phyloP scores from a whole-genome alignment of 371 early-diverging fungal species.

The Apophysomyces trapeziformis region DNA sequence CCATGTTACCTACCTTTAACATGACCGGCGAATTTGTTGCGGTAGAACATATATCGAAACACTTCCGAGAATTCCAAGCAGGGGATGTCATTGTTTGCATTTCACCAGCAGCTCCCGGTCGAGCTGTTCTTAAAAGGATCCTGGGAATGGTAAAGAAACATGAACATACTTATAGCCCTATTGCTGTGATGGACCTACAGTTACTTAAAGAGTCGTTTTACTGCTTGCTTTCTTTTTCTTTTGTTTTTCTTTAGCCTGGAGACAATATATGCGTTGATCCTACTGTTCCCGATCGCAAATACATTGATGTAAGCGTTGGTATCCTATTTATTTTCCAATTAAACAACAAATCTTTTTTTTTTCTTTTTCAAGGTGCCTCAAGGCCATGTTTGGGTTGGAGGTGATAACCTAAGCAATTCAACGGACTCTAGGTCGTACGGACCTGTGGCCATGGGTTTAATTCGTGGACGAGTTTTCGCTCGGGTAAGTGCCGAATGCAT shows the following conservation, averaged over 20 bases:
- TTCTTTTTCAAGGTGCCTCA: conserved; percentile 51
- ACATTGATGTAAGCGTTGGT: conserved; percentile 47
- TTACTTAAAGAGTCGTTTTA: background rate
- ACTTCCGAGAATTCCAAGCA: conserved; percentile 52
- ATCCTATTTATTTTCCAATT: background rate
- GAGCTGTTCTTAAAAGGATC: conserved; percentile 77
- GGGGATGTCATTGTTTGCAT: conserved; percentile 81
- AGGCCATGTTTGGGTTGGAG: conserved; percentile 76
- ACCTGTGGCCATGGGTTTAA: conserved; percentile 80
- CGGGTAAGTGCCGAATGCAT: conserved; percentile 48
- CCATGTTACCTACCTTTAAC: conserved; percentile 85
- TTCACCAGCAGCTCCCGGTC: conserved; percentile 68
- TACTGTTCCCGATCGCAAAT: conserved; percentile 54
- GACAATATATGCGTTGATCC: conserved; percentile 76
- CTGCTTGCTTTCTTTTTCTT: background rate
- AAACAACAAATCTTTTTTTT: background rate
- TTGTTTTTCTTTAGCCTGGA: conserved; percentile 59
- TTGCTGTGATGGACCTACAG: background rate
- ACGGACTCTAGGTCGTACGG: conserved; percentile 85
- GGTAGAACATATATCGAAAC: conserved; percentile 66
- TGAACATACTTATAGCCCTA: too few species aligned
- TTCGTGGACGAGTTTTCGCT: conserved; percentile 76
- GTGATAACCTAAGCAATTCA: conserved; percentile 83
- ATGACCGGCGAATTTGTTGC: conserved; percentile 70
- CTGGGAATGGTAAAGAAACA: conserved; percentile 65